Evolutionary conservation across 371 early-diverging fungal genomes (phyloP).

Genomic region (Umbelopsis sp.): DNA sequence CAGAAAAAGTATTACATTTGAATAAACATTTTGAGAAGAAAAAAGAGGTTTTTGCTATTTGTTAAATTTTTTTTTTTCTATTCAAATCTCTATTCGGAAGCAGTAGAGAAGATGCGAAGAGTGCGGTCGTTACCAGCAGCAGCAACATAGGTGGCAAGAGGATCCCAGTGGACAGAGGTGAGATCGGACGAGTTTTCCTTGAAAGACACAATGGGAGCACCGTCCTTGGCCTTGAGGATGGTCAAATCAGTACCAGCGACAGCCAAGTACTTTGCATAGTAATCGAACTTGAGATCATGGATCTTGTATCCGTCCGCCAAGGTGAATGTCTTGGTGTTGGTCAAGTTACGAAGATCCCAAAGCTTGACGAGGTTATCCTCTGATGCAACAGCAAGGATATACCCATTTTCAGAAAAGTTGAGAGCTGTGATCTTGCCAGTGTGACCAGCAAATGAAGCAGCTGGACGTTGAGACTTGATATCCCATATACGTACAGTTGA

Average conservation of each 20-base stretch:
- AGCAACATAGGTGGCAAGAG: constrained; percentile 58
- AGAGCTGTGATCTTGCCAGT: constrained; percentile 70
- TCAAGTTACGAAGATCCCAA: constrained; percentile 92
- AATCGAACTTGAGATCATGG: constrained; percentile 75
- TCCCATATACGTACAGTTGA: constrained; percentile 86
- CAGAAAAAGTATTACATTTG: constrained; percentile 15
- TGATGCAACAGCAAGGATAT: constrained; percentile 80
- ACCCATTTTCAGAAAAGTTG: constrained; percentile 89
- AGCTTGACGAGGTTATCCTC: constrained; percentile 75
- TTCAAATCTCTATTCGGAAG: constrained; percentile 14
- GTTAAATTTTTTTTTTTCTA: too few species aligned
- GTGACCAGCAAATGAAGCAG: constrained; percentile 77
- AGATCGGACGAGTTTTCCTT: constrained; percentile 61
- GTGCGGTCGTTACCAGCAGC: constrained; percentile 67
- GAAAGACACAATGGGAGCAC: constrained; percentile 64
- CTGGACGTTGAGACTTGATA: constrained; percentile 73
- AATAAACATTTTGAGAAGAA: constrained; percentile 1
- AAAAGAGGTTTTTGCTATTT: too few species aligned
- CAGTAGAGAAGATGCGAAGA: constrained; percentile 53
- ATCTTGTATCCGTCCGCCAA: constrained; percentile 62
- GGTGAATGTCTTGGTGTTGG: constrained; percentile 70
- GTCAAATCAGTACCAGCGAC: constrained; percentile 71
- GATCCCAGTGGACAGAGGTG: constrained; percentile 68
- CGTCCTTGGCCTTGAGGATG: constrained; percentile 80
- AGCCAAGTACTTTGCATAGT: constrained; percentile 83